Evolutionary conservation across 495 filamentous ascomycete genomes (phyloP), one percentile per base, ranked within the genome.

Genomic region (Trichodelitschia bisporula): DNA sequence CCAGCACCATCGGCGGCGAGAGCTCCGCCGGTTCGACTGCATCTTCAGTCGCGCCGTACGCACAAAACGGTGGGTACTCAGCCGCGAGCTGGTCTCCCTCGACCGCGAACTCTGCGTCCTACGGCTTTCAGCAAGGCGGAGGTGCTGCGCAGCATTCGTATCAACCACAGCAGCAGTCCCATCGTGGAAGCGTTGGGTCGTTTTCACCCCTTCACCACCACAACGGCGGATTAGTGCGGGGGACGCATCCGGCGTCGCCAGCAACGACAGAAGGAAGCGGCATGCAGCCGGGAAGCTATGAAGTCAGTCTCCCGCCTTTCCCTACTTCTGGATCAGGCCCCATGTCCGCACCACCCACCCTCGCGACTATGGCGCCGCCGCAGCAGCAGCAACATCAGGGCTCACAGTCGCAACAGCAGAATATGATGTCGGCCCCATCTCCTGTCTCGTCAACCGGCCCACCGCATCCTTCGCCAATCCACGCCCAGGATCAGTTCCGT

Each of bases 401-500:
- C 49, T 24, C 53, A 49, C 51, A 50, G 21, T 45, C 36, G 35
- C 55, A 51, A 35, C 32, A 46, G 2, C 43, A 49, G 26, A 41
- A 40, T 3, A 52, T 56, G 51, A 51, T 58, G 36, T 45, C 40
- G 31, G 40, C 41, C 13, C 59, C 53, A 26, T 51, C 57, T 18
- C 51, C 59, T 11, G 41, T 46, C 27, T 16, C 29, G 10, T 47
- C 53, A 19, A 57, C 61, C 2, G 64, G 69, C 28, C 56, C 62
- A 4, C 51, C 73, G n/a, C 61, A 69, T 3, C 59, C 66, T 9
- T 61, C 63, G 20, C 57, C 68, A 10, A 48, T 69, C n/a, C 56
- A 64, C 17, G 56, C 64, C 3, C 61, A 69, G 29, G 72, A 78
- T 30, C 55, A 52, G 6, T 80, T 72, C 40, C 62, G 75, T 40